Evolutionary conservation across 495 filamentous ascomycete genomes (phyloP).

Genomic region (Penicillium samsonianum): DNA sequence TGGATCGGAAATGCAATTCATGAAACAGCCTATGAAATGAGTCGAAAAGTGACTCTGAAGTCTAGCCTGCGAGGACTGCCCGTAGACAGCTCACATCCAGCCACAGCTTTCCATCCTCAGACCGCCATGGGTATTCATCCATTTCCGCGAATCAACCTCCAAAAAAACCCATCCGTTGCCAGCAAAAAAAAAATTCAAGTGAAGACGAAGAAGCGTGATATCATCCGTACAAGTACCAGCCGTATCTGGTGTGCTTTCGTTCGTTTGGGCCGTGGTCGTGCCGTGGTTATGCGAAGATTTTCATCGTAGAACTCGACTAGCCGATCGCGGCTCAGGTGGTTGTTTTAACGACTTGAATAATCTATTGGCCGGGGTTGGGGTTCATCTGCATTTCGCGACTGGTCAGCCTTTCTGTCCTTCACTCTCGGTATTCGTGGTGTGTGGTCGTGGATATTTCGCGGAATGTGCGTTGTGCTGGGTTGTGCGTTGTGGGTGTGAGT

Average conservation of each 20-base stretch:
- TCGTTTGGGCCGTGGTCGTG: slow-evolving; percentile 30
- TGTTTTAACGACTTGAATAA: slow-evolving; percentile 29
- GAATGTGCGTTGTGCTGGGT: neutral
- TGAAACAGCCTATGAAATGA: slow-evolving; percentile 36
- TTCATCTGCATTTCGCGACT: slow-evolving; percentile 35
- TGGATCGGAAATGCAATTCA: slow-evolving; percentile 37
- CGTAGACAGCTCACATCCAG: slow-evolving; percentile 20
- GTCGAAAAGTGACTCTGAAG: slow-evolving; percentile 28
- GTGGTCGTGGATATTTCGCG: slow-evolving; percentile 5
- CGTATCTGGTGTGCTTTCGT: slow-evolving; percentile 34
- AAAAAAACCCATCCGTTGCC: slow-evolving; percentile 31
- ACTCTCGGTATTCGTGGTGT: slow-evolving; percentile 4
- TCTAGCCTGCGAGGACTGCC: slow-evolving; percentile 13
- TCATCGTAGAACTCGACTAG: slow-evolving; percentile 31
- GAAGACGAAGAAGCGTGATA: slow-evolving; percentile 39
- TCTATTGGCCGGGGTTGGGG: slow-evolving; percentile 42
- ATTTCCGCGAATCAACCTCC: slow-evolving; percentile 28
- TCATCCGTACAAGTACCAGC: slow-evolving; percentile 41
- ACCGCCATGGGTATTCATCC: slow-evolving; percentile 25
- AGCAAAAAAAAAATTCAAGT: slow-evolving; percentile 32
- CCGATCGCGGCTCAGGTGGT: slow-evolving; percentile 28
- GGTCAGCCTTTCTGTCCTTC: slow-evolving; percentile 26
- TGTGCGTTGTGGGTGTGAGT: slow-evolving; percentile 17
- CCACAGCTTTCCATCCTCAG: slow-evolving; percentile 32
- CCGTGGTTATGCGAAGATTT: slow-evolving; percentile 28